phyloP scores from a whole-genome alignment of 2,329 filamentous ascomycete genomes.

The Pseudogymnoascus sp. region DNA sequence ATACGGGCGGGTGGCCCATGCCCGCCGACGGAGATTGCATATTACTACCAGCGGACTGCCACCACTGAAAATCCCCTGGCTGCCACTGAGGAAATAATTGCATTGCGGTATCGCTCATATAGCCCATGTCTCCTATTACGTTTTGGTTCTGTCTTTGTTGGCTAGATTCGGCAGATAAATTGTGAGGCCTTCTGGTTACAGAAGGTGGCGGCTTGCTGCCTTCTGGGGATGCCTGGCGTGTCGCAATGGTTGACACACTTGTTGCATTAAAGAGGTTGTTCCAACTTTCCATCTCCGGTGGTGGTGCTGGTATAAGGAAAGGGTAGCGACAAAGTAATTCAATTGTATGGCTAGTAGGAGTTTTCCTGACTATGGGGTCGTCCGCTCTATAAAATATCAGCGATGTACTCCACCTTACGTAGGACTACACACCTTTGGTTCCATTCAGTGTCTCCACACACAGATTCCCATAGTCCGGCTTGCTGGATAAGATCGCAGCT shows the following conservation, averaged over 20 bases:
- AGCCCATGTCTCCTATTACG: neutral
- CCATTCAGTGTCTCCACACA: neutral
- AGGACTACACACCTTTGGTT: neutral
- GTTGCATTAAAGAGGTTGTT: constrained; percentile 10
- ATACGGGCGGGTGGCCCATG: neutral
- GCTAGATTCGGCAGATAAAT: neutral
- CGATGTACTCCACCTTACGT: neutral
- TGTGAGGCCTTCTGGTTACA: neutral
- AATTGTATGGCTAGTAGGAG: neutral
- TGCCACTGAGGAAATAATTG: neutral
- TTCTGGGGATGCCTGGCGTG: neutral
- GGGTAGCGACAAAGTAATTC: constrained; percentile 9
- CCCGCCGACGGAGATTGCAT: neutral
- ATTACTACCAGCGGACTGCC: neutral
- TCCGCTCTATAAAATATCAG: neutral
- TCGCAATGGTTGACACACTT: neutral
- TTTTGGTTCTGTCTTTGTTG: neutral
- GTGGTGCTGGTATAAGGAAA: constrained; percentile 4
- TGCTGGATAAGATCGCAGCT: neutral
- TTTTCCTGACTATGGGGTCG: neutral
- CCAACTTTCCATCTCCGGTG: constrained; percentile 1
- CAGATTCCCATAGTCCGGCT: neutral
- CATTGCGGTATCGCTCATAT: neutral
- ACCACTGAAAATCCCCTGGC: neutral
- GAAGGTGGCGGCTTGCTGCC: neutral